Base-by-base conservation (phyloP, 2,329 filamentous ascomycete genomes). In the Claviceps africana region DNA sequence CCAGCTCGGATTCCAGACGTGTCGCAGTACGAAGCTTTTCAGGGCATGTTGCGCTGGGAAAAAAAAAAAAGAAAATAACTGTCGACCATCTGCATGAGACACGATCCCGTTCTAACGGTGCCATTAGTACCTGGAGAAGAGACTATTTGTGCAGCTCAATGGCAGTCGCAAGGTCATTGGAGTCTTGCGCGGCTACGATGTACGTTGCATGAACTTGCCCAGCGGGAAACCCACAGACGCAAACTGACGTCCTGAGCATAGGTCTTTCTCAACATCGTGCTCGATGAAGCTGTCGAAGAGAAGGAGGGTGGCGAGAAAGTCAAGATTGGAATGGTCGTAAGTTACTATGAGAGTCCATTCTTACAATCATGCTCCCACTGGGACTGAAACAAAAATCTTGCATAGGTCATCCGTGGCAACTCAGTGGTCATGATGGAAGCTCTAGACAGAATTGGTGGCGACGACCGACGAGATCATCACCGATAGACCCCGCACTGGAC, bases 391-490 rank as follows among this genome's bases (percentile, higher is more conserved):
- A 22, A 25, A 43, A 22, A 1, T 11, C 11, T 50, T 45, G 35
- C 19, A 28, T 6, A 89, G 85, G 86, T 96, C 58, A 96, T 98
- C 63, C 87, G 94, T 61, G 93, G 93, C 58, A 98, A 98, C 72
- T 95, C 91, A 2, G 90, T 98, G 28, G 90, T 98, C 52, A 96
- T 98, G 91, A 80, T 98, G 52, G 94, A 98, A 72, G 88, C 82
- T 10, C 69, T 87, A 53, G 79, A 83, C 65, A 74, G 82, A 62
- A 84, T 86, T 59, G 80, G 79, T 56, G 78, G 79, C 54, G 77
- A 80, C 62, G 77, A 83, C 57, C 69, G 69, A 59, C 67, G 66
- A 61, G 62, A 67, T 60, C 62, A 67, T 53, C 54, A 64, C 53
- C 54, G 65, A 60, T 56, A 59, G 50, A 51, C 48, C 48, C 42